Evolutionary conservation across 495 filamentous ascomycete genomes (phyloP).

Genomic region (Podospora bellae-mahoneyi): DNA sequence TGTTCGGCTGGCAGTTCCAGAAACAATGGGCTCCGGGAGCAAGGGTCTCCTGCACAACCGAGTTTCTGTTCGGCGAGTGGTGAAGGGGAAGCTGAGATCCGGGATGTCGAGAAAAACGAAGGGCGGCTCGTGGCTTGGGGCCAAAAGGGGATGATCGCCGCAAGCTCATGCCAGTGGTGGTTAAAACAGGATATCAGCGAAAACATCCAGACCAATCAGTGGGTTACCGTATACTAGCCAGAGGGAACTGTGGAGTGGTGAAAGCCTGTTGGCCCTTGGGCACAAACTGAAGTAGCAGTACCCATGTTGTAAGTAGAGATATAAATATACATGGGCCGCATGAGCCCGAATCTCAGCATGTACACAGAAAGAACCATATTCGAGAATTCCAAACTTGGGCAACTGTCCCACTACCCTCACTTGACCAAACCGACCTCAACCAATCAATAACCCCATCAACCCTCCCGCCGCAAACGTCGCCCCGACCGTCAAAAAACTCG

Average conservation of each 20-base stretch:
- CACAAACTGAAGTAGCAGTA: no score
- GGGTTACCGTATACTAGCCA: no score
- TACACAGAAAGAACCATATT: neutral
- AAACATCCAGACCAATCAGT: no score
- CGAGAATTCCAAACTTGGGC: neutral
- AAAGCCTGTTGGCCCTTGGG: no score
- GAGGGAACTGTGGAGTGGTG: no score
- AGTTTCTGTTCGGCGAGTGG: neutral
- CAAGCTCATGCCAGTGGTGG: no score
- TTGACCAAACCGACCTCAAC: constrained; percentile 9
- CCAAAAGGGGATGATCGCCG: no score
- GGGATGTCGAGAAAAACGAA: no score
- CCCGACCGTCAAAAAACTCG: constrained; percentile 51
- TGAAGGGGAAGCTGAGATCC: neutral
- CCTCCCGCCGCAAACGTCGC: constrained; percentile 49
- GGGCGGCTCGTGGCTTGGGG: no score
- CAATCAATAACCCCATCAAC: constrained; percentile 23
- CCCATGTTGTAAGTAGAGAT: no score
- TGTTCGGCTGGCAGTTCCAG: neutral
- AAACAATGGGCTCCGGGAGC: neutral
- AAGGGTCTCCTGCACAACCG: neutral
- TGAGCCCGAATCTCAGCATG: neutral
- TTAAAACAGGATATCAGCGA: no score
- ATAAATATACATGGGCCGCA: no score
- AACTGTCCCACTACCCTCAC: neutral